Conservation (phyloP, 306 rosid genomes). For the Castanea sativa region DNA sequence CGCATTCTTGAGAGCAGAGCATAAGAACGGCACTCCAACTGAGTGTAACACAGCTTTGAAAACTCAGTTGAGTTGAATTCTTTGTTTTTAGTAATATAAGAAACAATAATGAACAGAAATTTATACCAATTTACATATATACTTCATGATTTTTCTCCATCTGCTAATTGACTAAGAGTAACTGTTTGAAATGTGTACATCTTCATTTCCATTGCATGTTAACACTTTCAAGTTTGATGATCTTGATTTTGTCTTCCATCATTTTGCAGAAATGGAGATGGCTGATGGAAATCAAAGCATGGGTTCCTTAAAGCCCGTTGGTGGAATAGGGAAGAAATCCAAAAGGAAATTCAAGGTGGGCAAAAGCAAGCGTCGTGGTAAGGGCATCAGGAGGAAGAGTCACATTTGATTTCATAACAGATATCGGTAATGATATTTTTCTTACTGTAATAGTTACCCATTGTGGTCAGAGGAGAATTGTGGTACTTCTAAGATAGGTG, state of each 20-base stretch:
- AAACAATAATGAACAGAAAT: too few relatives aligned
- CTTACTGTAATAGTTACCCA: neutral
- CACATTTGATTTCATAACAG: constrained; percentile 42
- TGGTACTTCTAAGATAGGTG: neutral
- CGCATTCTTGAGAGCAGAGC: too few relatives aligned
- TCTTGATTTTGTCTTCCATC: neutral
- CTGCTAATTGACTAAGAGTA: neutral
- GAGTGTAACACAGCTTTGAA: too few relatives aligned
- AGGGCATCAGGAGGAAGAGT: constrained; percentile 54
- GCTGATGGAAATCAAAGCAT: constrained; percentile 40
- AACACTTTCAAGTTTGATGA: neutral
- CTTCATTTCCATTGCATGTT: neutral
- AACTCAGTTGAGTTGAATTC: too few relatives aligned
- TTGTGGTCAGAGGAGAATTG: neutral
- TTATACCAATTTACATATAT: neutral
- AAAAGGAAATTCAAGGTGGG: constrained; percentile 74
- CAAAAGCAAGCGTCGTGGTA: constrained; percentile 63
- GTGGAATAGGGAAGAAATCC: constrained; percentile 70
- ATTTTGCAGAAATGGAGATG: constrained; percentile 49
- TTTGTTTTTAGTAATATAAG: too few relatives aligned
- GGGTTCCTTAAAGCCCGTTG: constrained; percentile 57
- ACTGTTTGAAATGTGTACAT: too few relatives aligned
- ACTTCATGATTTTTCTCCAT: neutral
- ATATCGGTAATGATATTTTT: constrained; percentile 21
- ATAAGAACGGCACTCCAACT: too few relatives aligned